Base-by-base conservation (phyloP, 495 filamentous ascomycete genomes). In the Penicillium tannophilum region DNA sequence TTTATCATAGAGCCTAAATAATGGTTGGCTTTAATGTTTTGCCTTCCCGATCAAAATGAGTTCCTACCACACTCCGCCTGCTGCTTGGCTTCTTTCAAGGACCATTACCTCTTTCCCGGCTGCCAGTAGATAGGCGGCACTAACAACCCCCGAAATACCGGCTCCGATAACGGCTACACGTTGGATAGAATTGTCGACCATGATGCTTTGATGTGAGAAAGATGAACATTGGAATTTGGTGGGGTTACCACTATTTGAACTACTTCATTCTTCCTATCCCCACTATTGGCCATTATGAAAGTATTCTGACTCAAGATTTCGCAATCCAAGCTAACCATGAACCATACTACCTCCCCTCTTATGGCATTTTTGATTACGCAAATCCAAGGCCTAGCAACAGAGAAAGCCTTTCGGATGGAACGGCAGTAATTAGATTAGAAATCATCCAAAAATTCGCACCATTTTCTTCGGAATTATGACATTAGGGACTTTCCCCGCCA, bases 81-180 rank as follows among this genome's bases (percentile, higher is more conserved):
- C 72, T 3, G 71, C 74, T 46, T 75, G 69, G 28, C 79, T 83
- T 36, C 88, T 79, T 61, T 91, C 87, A 63, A 86, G 89, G 0
- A 90, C 80, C 0, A 79, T 83, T 33, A 89, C 84, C 4, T 84
- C 71, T n/a, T 89, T 58, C 1, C 84, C 85, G 49, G 77, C 75
- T 28, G 71, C 77, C 35, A 83, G 77, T 35, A 91, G 74, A 68
- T 90, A 84, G 7, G 79, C 85, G 17, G 86, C 85, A 11, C 84
- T 75, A 4, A 79, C 79, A 26, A 91, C 80, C 9, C 88, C 87
- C 54, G 84, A 88, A 42, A 90, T 85, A 9, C 88, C 87, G 28
- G 86, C 87, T 3, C 88, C 88, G 55, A 91, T 86, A 16, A 91
- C 80, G 11, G 86, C 88, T 1, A 89, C 83, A 28, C 68, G 69